Base-by-base conservation (phyloP, 805 yeast species). In the Cyberlindnera euphorbiae region DNA sequence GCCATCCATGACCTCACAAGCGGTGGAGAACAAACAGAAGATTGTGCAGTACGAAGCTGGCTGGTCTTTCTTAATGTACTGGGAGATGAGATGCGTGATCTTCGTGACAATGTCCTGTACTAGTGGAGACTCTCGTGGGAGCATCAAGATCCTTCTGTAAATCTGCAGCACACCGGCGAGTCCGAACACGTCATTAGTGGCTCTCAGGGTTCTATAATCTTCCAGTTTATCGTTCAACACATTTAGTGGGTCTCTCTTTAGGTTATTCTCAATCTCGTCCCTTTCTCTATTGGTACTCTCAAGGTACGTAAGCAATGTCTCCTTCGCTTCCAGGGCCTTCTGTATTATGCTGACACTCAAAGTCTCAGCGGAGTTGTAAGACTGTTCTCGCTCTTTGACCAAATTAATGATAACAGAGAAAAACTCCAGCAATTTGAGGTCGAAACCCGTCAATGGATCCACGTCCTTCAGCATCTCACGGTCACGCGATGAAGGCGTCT, bases 371-470 rank as follows among this genome's bases (percentile, higher is more conserved):
- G 58, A 52, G 18, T 55, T 39, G 32, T 30, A 41, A 14, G 23
- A 36, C 26, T 21, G 34, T 24, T 32, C 46, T 14, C 43, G 55
- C 32, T 56, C 46, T 32, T 66, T 58, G 17, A 71, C 63, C 28
- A 75, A 44, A 28, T 53, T 47, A 12, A 68, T 57, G 8, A 79
- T 66, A 28, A 74, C 69, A 15, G 80, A 67, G 42, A 75, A 74
- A 22, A 70, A 65, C 0, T 83, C 80, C 15, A 83, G 60, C 38
- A 82, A 67, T 41, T 66, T 66, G 10, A 78, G 63, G 45, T 83
- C 88, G 53, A 84, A 75, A 1, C 93, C 94, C 35, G 71, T 60
- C 33, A 79, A 62, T 38, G 71, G 73, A 51, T 81, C 87, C 33
- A 81, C 74, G 45, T 73, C 76, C 21, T 58, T 56, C 25, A 57